Evolutionary conservation across 2,329 filamentous ascomycete species (phyloP), one percentile per base, ranked within the genome.

Genomic region (Xylariaceae sp.): DNA sequence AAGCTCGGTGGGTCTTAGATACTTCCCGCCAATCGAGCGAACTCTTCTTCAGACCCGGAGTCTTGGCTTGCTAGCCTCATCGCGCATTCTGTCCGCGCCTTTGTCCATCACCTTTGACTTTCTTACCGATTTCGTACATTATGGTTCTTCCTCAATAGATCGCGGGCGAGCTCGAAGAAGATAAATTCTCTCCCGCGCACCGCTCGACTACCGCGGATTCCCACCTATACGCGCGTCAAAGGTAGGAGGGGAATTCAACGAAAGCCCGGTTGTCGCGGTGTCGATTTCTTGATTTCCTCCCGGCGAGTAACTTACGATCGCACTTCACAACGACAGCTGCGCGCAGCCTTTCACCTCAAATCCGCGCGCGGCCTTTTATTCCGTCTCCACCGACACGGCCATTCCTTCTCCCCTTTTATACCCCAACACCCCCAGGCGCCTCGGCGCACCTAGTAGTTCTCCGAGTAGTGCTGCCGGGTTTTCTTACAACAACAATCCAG

Each of bases 61-160:
- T n/a, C n/a, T n/a, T n/a, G n/a, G 29, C 19, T 10, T 12, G 26
- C 19, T 45, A 36, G 41, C 56, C 56, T 56, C 22, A 51, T 49
- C 42, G 51, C 49, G 49, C 49, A 51, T 42, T 40, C 26, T 44
- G 16, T 13, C 32, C 7, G 32, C 13, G 26, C 32, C 13, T 16
- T 36, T 26, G 2, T 15, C 41, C 5, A 37, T 12, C 16, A 7
- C 10, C 32, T 34, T 34, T 10, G 6, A 13, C 6, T 13, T 10
- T 13, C 4, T 10, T 15, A 34, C 32, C 13, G 9, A n/a, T 37
- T 43, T 18, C 45, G 15, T 44, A 41, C 47, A 50, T 36, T 16
- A 44, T 29, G 37, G 36, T 53, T 44, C 37, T 15, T 5, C 30
- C 7, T 13, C 7, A 12, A 29, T 34, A 29, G 18, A 12, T 13